These are phyloP conservation scores for Antrodiella citrinella DNA, from an alignment of 768 basidiomycete genomes.

Conservation along the genomic window DNA sequence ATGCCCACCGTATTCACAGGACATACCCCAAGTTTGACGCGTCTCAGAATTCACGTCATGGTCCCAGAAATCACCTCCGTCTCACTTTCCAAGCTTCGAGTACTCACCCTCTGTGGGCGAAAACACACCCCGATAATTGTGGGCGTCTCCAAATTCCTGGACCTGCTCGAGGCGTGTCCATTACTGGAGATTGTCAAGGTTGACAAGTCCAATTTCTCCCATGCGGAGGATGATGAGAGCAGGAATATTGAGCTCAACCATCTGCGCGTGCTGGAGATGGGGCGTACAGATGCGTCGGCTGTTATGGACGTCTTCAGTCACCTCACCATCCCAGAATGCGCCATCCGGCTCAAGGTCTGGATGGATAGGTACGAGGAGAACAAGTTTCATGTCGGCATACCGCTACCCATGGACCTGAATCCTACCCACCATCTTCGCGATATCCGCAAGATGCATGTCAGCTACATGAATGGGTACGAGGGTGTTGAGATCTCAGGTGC, in stretches of 20 bases:
- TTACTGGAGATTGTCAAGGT: constrained; percentile 14
- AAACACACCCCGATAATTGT: constrained; percentile 16
- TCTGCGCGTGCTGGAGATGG: constrained; percentile 16
- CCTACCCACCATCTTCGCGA: constrained; percentile 14
- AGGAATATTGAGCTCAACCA: constrained; percentile 15
- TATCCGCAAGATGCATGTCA: constrained; percentile 17
- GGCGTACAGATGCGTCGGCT: constrained; percentile 14
- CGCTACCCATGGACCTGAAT: constrained; percentile 12
- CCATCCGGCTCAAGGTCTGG: constrained; percentile 17
- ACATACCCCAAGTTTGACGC: constrained; percentile 14
- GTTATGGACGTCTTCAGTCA: constrained; percentile 13
- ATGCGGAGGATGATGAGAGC: constrained; percentile 12
- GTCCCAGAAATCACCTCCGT: constrained; percentile 13
- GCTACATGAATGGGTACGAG: constrained; percentile 13
- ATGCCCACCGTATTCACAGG: constrained; percentile 18
- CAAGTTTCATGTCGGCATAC: constrained; percentile 20
- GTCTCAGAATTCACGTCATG: constrained; percentile 15
- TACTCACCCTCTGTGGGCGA: constrained; percentile 17
- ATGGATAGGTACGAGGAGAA: constrained; percentile 15
- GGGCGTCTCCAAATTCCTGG: constrained; percentile 16
- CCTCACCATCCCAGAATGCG: constrained; percentile 18
- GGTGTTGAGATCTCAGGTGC: constrained; percentile 14
- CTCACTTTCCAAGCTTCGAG: constrained; percentile 11
- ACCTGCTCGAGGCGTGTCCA: constrained; percentile 18
- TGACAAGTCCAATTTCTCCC: constrained; percentile 14